Base-by-base conservation (phyloP, 73 alveolate genomes). In the Paramecium sonneborni region DNA sequence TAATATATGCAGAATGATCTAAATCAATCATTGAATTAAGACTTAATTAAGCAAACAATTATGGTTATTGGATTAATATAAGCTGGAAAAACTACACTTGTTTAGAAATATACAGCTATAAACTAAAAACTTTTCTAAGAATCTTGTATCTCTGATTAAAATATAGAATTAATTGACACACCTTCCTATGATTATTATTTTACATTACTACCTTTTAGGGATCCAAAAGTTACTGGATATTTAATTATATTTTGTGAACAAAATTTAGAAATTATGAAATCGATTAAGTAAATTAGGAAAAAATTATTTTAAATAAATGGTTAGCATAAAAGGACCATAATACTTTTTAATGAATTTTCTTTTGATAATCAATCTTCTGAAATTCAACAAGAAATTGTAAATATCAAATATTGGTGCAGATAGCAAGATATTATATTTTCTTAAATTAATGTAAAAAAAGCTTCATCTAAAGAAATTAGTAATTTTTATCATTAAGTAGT, bases 161-260 rank as follows among this genome's bases (percentile, higher is more conserved):
- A 74, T 74, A 74, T 74, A 74, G 76, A 79, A 43, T 39, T 79
- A 43, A 44, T 79, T 43, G 90, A 79, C 26, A 79, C 90, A 4
- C 90, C 90, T n/a, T 39, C 90, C 21, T 79, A 79, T 79, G 74
- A 79, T 79, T 46, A 44, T n/a, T 79, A 7, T 23, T 79, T 79
- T 43, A 79, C 90, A 24, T 30, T 79, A 23, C n/a, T 79, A 11
- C 69, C 90, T 9, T 37, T 79, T 12, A 38, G 90, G 5, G 41
- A 39, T 21, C 55, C 44, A n/a, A 79, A 79, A 30, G 74, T 79
- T 21, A 79, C 69, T 23, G 90, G 90, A 44, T 79, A 79, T 79
- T 23, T 79, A 5, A 24, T 79, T 10, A 24, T 79, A 23, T 79
- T 79, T 46, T 79, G 74, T 11, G 5, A 20, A 21, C 41, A 6